These are phyloP conservation scores for Hirschioporus abietinus DNA, from an alignment of 768 basidiomycete genomes.

Conservation along the genomic window DNA sequence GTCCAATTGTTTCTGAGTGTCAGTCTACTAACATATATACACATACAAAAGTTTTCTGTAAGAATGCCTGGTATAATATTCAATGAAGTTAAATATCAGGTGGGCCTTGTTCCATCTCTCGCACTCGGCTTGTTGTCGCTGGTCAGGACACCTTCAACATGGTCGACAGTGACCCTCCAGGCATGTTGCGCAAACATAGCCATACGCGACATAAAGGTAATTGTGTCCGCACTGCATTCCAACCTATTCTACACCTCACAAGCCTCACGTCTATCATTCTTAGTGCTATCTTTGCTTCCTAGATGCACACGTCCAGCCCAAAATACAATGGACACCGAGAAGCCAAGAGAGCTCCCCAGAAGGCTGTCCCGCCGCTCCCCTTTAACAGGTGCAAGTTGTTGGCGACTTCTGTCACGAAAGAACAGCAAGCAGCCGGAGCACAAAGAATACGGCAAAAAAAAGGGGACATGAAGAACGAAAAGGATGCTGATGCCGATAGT, in stretches of 20 bases:
- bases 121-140: background rate
- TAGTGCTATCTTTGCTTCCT: background rate
- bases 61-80: too few relatives aligned
- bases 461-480: background rate
- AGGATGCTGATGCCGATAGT: background rate
- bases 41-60: too few relatives aligned
- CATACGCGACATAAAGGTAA: background rate
- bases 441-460: background rate
- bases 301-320: background rate
- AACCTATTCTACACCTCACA: background rate
- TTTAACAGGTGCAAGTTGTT: background rate
- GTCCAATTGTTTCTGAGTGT: too few relatives aligned
- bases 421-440: background rate
- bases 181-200: background rate
- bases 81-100: too few relatives aligned
- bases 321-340: background rate
- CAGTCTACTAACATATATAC: too few relatives aligned
- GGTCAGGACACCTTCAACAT: background rate
- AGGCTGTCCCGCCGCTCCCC: background rate
- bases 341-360: background rate
- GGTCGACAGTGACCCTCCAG: background rate
- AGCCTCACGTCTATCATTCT: background rate
- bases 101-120: too few relatives aligned
- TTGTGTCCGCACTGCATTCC: background rate
- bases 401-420: background rate